Percentiles rank a stretch among this genome's conserved stretches.
Evolutionary conservation across 768 basidiomycete species (phyloP).

Genomic region (Boletus rufocinnamomeus): DNA sequence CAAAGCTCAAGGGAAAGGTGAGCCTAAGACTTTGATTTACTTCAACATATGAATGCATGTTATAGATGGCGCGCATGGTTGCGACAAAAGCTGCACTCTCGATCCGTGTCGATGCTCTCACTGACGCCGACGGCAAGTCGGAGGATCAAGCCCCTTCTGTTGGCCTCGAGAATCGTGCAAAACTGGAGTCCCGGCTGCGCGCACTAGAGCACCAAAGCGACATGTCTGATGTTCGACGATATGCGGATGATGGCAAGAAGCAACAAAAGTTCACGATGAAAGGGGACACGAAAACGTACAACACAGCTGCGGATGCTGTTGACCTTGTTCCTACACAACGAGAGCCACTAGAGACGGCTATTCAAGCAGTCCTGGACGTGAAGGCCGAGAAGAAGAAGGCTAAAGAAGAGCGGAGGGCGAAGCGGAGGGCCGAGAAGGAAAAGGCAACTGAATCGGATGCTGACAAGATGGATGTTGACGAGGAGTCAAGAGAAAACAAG

Average conservation of each 20-base stretch:
- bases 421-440: constrained; percentile 57
- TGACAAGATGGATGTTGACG: constrained; percentile 49
- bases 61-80: constrained; percentile 98
- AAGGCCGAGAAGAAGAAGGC: constrained; percentile 84
- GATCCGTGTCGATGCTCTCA: constrained; percentile 95
- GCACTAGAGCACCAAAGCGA: constrained; percentile 85
- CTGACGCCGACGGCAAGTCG: constrained; percentile 89
- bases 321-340: constrained; percentile 86
- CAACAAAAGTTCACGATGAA: constrained; percentile 81
- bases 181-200: constrained; percentile 92
- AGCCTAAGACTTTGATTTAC: constrained; percentile 13
- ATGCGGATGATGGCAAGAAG: constrained; percentile 61
- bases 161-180: constrained; percentile 91
- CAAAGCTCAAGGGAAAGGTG: constrained; percentile 97
- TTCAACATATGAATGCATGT: constrained; percentile 4
- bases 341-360: constrained; percentile 73
- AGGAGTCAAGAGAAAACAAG: constrained; percentile 39
- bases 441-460: constrained; percentile 44
- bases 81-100: constrained; percentile 98
- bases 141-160: constrained; percentile 79
- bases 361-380: constrained; percentile 75
- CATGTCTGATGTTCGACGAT: constrained; percentile 66
- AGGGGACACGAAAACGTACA: constrained; percentile 81
- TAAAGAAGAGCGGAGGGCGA: constrained; percentile 77
- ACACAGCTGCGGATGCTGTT: constrained; percentile 80